phyloP scores from a whole-genome alignment of 495 filamentous ascomycete genomes.

The Lasiosphaeria ovina region DNA sequence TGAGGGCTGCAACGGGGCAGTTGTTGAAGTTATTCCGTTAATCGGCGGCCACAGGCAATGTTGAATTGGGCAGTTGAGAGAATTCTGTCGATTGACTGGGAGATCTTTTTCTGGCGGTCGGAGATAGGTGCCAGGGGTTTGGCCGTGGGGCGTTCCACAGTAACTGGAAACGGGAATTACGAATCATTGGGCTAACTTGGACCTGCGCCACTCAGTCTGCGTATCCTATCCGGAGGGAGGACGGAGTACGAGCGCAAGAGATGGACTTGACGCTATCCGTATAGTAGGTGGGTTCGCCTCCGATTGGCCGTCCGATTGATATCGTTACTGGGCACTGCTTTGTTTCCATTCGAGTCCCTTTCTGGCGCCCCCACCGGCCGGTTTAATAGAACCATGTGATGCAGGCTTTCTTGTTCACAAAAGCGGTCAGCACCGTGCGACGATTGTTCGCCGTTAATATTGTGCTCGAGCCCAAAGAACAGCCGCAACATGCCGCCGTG shows the following conservation, averaged over 20 bases:
- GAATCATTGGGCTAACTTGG: neutral
- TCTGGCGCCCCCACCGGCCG: neutral
- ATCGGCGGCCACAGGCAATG: neutral
- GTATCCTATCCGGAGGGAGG: too few species aligned
- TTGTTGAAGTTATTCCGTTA: neutral
- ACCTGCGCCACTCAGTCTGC: too few species aligned
- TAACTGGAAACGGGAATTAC: neutral
- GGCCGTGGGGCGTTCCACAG: neutral
- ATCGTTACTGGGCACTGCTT: neutral
- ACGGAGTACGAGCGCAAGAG: too few species aligned
- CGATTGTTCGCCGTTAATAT: neutral
- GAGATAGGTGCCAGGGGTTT: neutral
- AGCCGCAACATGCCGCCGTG: neutral
- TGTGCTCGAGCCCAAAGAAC: neutral
- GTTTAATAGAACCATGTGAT: neutral
- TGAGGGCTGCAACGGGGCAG: neutral
- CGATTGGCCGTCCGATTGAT: neutral
- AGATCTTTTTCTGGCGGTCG: neutral
- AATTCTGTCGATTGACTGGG: neutral
- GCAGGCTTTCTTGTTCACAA: neutral
- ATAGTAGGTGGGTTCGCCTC: neutral
- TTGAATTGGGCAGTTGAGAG: constrained; percentile 15
- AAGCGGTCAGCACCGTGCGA: neutral
- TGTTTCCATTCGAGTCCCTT: neutral
- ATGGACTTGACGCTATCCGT: too few species aligned